Base-by-base conservation (phyloP, 1,139 yeast genomes). In the Suhomyces chickasaworum region DNA sequence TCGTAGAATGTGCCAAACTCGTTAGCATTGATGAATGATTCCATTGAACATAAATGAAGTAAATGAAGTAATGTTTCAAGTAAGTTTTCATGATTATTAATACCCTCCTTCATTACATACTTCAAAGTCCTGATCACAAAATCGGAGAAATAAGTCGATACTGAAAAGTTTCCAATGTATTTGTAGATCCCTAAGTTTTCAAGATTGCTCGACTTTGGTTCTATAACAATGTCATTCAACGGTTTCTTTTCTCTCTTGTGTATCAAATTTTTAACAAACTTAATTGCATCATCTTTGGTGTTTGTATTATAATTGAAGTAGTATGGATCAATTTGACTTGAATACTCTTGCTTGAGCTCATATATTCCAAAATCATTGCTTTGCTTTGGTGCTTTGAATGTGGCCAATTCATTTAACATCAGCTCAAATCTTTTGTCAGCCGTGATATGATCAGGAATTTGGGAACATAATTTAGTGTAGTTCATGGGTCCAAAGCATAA, bases 291-390 rank as follows among this genome's bases (percentile, higher is more conserved):
- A 48, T 90, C 97, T 49, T 91, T 79, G 45, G 83, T 83, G 53
- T 90, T 89, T 0, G 95, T 71, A 0, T 88, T 72, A 55, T 86
- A 86, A 57, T 89, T 90, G 52, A 88, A 77, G 62, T 86, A 91
- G 59, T 83, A 91, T 0, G 97, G 96, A 59, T 91, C 91, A 23
- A 91, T 74, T 33, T 76, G 69, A 4, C 65, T 68, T 45, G 73
- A 70, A 51, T 71, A 78, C 49, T 80, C 79, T 2, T 80, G 80
- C 56, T 86, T 89, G 44, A 93, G 69, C 29, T 78, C 68, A 59
- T 87, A 91, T 7, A 76, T 65, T 1, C 97, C 97, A 27, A 78
- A 72, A 51, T 87, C 95, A 41, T 78, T 79, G 2, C 80, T 57
- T 0, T 85, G 82, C 10, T 69, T 68, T 0, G 97, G 96, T 0